These are phyloP conservation scores for Rhodotorula babjevae DNA, from an alignment of 768 basidiomycete genomes.

Conservation along the genomic window DNA sequence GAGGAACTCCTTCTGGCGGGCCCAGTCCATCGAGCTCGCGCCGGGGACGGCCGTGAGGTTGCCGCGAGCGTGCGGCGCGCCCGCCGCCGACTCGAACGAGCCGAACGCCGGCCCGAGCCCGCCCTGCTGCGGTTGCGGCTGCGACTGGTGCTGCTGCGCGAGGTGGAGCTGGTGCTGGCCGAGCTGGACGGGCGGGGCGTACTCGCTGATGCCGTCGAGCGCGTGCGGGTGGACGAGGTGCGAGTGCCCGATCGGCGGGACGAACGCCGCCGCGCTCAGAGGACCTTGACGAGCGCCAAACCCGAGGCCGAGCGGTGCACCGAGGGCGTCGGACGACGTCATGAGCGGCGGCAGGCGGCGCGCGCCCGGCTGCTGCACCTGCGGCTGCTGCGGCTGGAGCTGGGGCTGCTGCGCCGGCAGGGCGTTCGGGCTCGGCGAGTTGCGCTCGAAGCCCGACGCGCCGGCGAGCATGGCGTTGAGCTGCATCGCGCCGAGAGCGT, in stretches of 20 bases:
- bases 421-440: background rate
- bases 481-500: constrained; percentile 25
- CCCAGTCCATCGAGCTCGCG: constrained; percentile 18
- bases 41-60: constrained; percentile 33
- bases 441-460: background rate
- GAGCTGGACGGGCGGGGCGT: background rate
- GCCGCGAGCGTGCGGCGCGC: background rate
- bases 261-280: constrained; percentile 54
- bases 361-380: background rate
- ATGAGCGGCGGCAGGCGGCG: constrained; percentile 36
- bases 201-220: constrained; percentile 29
- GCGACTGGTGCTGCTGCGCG: constrained; percentile 19
- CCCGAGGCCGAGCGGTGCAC: background rate
- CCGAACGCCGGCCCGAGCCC: background rate
- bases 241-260: constrained; percentile 51
- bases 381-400: background rate
- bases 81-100: background rate
- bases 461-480: background rate
- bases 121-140: constrained; percentile 3
- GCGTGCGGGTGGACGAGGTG: constrained; percentile 16
- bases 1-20: constrained; percentile 33
- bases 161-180: background rate
- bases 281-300: constrained; percentile 47
- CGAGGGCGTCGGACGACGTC: constrained; percentile 25
- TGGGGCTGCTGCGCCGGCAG: background rate